A percentile compares a stretch with the other conserved stretches of the same genome.
These are phyloP conservation scores for Fraxinus floribunda DNA, from an alignment of 305 asterid species.

Conservation along the genomic window DNA sequence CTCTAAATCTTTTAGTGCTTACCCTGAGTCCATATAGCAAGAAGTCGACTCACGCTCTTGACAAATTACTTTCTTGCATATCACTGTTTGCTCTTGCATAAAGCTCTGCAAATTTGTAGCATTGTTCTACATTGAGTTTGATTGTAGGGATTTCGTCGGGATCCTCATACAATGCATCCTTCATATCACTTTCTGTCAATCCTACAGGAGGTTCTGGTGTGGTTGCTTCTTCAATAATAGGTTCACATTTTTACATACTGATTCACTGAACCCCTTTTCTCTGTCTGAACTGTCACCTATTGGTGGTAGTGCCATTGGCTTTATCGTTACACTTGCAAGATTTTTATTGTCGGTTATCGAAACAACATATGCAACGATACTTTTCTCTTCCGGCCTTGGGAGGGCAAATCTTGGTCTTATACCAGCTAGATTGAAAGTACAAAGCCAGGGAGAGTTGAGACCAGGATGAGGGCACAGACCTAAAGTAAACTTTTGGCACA, in stretches of 20 bases:
- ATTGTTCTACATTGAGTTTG: background rate
- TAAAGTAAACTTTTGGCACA: background rate
- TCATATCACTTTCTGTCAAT: background rate
- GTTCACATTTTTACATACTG: slow-evolving; percentile 46
- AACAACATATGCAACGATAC: slow-evolving; percentile 40
- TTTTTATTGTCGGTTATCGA: slow-evolving; percentile 34
- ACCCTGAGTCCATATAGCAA: slow-evolving; percentile 94
- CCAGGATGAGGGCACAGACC: background rate
- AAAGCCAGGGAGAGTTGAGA: background rate
- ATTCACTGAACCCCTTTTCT: slow-evolving; percentile 25
- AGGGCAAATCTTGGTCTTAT: slow-evolving; percentile 80
- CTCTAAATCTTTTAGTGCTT: slow-evolving; percentile 19
- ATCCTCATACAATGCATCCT: background rate
- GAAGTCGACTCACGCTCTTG: slow-evolving; percentile 65
- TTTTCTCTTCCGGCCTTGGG: slow-evolving; percentile 67
- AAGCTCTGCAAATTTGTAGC: background rate
- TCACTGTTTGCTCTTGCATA: slow-evolving; percentile 25
- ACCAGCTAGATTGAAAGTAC: slow-evolving; percentile 5
- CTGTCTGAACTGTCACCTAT: slow-evolving; percentile 30
- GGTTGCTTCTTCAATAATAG: slow-evolving; percentile 25
- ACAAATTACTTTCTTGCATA: slow-evolving; percentile 59
- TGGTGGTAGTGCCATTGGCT: slow-evolving; percentile 50
- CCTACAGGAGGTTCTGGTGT: background rate
- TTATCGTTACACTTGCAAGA: slow-evolving; percentile 14
- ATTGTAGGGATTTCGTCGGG: background rate